These are phyloP conservation scores for Papiliotrema nemorosa DNA, from an alignment of 1,284 basidiomycete species.

Conservation along the genomic window DNA sequence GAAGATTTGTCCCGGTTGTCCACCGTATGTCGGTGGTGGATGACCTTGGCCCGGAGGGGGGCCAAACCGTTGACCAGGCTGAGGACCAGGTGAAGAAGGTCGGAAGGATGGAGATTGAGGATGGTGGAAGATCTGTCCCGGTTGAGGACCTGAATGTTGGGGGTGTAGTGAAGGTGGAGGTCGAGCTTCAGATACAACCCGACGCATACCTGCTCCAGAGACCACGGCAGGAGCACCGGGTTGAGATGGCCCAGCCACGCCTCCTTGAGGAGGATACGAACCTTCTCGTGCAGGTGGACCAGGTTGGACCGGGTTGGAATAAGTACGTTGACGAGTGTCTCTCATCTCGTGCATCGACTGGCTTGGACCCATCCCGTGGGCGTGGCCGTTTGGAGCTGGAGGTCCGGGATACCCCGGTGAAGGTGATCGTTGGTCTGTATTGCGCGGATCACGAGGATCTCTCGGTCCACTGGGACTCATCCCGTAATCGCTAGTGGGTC, in stretches of 20 bases:
- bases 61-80: not conserved
- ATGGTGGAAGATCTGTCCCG: conserved; percentile 48
- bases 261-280: not conserved
- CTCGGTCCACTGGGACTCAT: not conserved
- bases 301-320: conserved; percentile 1
- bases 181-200: conserved; percentile 30
- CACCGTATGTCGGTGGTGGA: not conserved
- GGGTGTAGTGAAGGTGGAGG: conserved; percentile 15
- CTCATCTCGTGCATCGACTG: not conserved
- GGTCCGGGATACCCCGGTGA: not conserved
- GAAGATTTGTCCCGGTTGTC: conserved; percentile 1
- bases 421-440: not conserved
- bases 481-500: not conserved
- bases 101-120: conserved; percentile 14
- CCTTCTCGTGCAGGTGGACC: not conserved
- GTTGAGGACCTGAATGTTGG: conserved; percentile 34
- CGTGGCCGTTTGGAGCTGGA: not conserved
- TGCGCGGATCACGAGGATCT: conserved; percentile 4
- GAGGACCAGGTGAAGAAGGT: not conserved
- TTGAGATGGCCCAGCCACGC: not conserved
- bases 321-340: conserved; percentile 3
- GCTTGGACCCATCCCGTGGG: not conserved
- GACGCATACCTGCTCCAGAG: conserved; percentile 15
- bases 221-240: not conserved
- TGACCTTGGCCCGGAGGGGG: not conserved